phyloP scores from a whole-genome alignment of 1,139 yeast species.

The Lodderomyces oxycetoniae region DNA sequence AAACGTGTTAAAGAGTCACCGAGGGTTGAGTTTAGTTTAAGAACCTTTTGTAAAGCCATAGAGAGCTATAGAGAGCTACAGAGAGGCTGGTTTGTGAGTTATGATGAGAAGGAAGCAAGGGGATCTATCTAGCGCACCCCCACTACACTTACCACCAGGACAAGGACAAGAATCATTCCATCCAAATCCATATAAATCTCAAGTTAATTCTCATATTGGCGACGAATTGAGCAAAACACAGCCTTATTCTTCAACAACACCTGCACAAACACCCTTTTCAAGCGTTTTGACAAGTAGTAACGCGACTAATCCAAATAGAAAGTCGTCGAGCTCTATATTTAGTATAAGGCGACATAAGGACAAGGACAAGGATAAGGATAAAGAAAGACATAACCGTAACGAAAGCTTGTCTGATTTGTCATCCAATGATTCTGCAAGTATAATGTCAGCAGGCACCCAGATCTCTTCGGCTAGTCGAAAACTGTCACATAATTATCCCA shows the following conservation, averaged over 20 bases:
- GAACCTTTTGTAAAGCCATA: too few relatives aligned
- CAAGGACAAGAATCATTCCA: too few relatives aligned
- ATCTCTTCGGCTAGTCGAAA: slow-evolving; percentile 33
- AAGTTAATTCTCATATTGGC: slow-evolving; percentile 18
- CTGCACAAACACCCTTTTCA: slow-evolving; percentile 1
- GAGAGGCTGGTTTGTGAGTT: too few relatives aligned
- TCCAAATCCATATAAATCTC: too few relatives aligned
- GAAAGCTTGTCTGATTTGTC: slow-evolving; percentile 32
- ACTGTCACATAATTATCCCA: slow-evolving; percentile 5
- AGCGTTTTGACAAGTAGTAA: background rate
- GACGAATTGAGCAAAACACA: slow-evolving; percentile 33
- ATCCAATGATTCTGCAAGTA: slow-evolving; percentile 34
- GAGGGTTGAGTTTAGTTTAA: too few relatives aligned
- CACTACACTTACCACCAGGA: too few relatives aligned
- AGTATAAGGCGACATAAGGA: slow-evolving; percentile 29
- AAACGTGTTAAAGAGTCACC: too few relatives aligned
- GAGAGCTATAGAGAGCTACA: too few relatives aligned
- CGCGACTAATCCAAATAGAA: slow-evolving; percentile 16
- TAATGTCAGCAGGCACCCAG: slow-evolving; percentile 23
- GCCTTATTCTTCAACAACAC: slow-evolving; percentile 23
- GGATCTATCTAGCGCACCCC: slow-evolving; percentile 14
- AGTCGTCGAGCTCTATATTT: slow-evolving; percentile 39
- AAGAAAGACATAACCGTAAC: slow-evolving; percentile 3
- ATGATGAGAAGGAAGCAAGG: slow-evolving; percentile 25
- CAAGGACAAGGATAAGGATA: slow-evolving; percentile 9